Evolutionary conservation across 176 grass and related monocot species (phyloP), one percentile per base, ranked within the genome.

Genomic region (Tillandsia leiboldiana): DNA sequence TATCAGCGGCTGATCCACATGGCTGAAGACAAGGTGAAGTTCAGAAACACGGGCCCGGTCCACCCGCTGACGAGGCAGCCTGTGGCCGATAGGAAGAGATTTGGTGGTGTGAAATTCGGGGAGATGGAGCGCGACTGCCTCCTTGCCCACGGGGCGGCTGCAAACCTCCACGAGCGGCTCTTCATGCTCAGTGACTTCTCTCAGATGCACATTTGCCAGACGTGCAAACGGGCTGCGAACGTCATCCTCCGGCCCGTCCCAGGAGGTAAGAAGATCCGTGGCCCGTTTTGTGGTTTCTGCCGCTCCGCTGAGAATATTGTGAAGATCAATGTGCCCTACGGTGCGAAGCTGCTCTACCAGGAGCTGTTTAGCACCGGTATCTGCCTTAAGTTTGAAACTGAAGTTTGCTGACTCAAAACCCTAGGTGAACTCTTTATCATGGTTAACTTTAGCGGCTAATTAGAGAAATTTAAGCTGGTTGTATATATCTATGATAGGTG

Each of bases 331-430:
- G 80, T 92, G 51, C 94, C 89, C 13, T 92, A 92, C 1, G 89
- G 94, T 6, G 86, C 89, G 3, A 97, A 92, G 84, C 78, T 97
- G 68, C 89, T 90, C 9, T 92, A 97, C 77, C 89, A 87, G 66
- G 89, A 99, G 50, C 86, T 99, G 64, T 99, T 99, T 58, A 93
- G 89, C 75, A 93, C 90, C 86, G 89, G 94, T 12, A 92, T 99
- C 75, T 90, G 84, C 74, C 82, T 97, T 15, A 97, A 92, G 72
- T 97, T 97, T 13, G 82, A 92, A 68, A 86, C 86, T 0, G 70
- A 99, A 51, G 65, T 99, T 26, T 88, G 94, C 52, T 99, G 86
- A 61, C 2, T 9, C 65, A 49, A 49, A 10, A 18, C 4, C 9
- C 10, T 22, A 18, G n/a, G 15, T 61, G 10, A 61, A 61, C 33